Conservation (phyloP, 176 grass and related monocot species). For the Ensete glaucum region DNA sequence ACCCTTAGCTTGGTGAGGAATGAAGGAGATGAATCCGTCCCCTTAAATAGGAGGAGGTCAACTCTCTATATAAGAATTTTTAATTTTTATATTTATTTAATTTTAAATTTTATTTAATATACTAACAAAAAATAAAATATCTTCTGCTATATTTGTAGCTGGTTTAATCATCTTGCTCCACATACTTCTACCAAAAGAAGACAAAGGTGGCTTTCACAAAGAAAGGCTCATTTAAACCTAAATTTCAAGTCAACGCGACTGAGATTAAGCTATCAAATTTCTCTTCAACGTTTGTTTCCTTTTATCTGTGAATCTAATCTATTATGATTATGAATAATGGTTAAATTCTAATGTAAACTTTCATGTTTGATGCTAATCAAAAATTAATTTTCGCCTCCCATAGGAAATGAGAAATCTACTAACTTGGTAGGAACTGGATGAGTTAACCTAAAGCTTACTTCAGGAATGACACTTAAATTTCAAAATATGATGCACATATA, state of each 20-base stretch:
- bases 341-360: constrained; percentile 7
- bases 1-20: too few species aligned
- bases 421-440: neutral
- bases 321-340: constrained; percentile 7
- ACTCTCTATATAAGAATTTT: too few species aligned
- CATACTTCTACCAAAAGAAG: too few species aligned
- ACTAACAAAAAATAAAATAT: too few species aligned
- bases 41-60: too few species aligned
- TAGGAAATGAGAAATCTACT: neutral
- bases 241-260: neutral
- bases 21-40: too few species aligned
- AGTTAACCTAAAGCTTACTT: constrained; percentile 2
- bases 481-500: neutral
- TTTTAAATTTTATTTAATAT: too few species aligned
- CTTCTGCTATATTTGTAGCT: too few species aligned
- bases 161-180: too few species aligned
- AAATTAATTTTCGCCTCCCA: neutral
- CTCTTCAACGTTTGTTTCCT: neutral
- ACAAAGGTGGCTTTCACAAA: neutral
- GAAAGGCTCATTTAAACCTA: neutral
- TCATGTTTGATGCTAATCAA: constrained; percentile 7
- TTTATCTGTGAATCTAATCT: constrained; percentile 1
- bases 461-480: neutral
- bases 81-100: too few species aligned
- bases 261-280: neutral